Evolutionary conservation across 2,329 filamentous ascomycete genomes (phyloP).

Genomic region (Fusarium piperis): DNA sequence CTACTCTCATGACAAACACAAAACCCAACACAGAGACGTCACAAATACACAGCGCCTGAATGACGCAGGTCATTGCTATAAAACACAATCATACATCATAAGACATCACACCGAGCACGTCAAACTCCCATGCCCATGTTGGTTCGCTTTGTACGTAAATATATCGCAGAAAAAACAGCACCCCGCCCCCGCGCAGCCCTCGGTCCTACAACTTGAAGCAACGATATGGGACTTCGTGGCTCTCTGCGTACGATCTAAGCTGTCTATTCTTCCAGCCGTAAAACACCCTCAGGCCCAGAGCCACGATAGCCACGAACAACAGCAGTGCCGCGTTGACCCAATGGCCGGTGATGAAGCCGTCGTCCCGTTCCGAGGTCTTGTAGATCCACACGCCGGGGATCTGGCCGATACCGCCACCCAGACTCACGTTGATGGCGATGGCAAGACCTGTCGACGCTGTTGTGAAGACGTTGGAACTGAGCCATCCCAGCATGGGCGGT

Average conservation of each 20-base stretch:
- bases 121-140: not conserved
- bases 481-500: slow-evolving; percentile 76
- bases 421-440: slow-evolving; percentile 75
- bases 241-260: slow-evolving; percentile 45
- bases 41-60: not conserved
- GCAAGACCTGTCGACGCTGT: slow-evolving; percentile 74
- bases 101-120: not conserved
- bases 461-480: slow-evolving; percentile 72
- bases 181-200: not conserved
- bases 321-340: slow-evolving; percentile 71
- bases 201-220: slow-evolving; percentile 52
- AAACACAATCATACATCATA: not conserved
- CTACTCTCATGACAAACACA: not conserved
- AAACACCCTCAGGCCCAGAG: slow-evolving; percentile 63
- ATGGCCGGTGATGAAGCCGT: slow-evolving; percentile 76
- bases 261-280: slow-evolving; percentile 61
- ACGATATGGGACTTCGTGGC: slow-evolving; percentile 47
- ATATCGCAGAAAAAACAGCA: not conserved
- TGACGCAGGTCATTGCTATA: not conserved
- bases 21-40: not conserved
- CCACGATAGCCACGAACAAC: slow-evolving; percentile 66
- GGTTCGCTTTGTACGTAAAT: not conserved
- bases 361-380: slow-evolving; percentile 66
- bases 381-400: slow-evolving; percentile 81
- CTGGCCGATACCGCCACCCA: slow-evolving; percentile 73